Conservation (phyloP, 2,329 filamentous ascomycete species). For the Colletotrichum sp. region DNA sequence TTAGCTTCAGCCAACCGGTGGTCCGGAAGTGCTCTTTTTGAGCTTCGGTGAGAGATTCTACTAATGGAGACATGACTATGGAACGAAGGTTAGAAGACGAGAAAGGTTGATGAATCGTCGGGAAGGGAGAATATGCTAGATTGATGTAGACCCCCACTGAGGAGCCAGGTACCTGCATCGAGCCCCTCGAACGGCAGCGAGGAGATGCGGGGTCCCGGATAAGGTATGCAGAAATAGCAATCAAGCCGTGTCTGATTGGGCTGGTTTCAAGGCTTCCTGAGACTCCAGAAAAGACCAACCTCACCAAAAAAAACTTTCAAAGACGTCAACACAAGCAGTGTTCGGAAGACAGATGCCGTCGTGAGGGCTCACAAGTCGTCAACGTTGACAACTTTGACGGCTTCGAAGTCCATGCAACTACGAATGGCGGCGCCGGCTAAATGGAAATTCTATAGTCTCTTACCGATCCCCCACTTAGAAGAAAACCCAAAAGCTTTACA, state of each 20-base stretch:
- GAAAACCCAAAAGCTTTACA: not conserved
- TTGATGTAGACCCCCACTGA: not conserved
- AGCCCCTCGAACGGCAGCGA: not conserved
- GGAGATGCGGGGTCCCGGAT: slow-evolving; percentile 2
- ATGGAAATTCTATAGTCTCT: not conserved
- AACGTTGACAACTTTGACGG: not conserved
- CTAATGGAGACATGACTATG: not conserved
- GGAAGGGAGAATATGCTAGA: not conserved
- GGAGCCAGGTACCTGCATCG: not conserved
- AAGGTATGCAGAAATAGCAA: not conserved
- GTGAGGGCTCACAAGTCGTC: not conserved
- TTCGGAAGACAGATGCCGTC: not conserved
- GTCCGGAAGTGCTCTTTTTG: slow-evolving; percentile 45
- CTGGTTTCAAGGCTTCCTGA: not conserved
- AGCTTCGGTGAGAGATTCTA: slow-evolving; percentile 35
- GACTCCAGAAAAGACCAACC: not conserved
- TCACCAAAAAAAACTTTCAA: not conserved
- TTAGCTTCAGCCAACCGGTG: slow-evolving; percentile 40
- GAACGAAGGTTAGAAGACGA: not conserved
- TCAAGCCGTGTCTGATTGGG: not conserved
- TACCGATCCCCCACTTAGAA: not conserved
- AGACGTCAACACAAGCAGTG: not conserved
- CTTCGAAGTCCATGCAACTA: not conserved
- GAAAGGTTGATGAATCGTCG: too few relatives aligned
- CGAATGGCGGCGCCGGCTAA: not conserved